Base-by-base conservation (phyloP, 164 flowering plant species). In the Tetracentron sinense region DNA sequence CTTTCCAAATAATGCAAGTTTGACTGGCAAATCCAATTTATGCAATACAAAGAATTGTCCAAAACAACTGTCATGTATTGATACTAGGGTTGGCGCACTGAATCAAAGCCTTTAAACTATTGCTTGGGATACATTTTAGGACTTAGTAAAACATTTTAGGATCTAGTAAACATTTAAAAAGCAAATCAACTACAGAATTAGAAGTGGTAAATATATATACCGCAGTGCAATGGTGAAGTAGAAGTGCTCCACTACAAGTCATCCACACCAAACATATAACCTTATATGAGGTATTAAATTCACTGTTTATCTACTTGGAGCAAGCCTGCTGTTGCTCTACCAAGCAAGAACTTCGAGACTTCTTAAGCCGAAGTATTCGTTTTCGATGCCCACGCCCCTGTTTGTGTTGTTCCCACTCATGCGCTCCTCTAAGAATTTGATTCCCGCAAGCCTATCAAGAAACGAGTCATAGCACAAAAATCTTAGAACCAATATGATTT, bases 361-460 rank as follows among this genome's bases (percentile, higher is more conserved):
- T 86, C 73, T 58, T 69, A 0, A 85, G 80, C 19, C 73, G 56
- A 12, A 74, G 67, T 6, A 83, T 64, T 42, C 96, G 79, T 71
- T 89, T 94, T 10, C 90, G 76, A 73, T 90, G 96, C 28, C 79
- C 67, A 19, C 88, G 85, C 2, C 98, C 98, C 66, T 77, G 83
- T 67, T 61, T 72, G 64, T 94, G 97, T 63, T 94, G 86, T 69
- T 94, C 93, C 96, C 93, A 90, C 54, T 94, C 97, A 55, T 90
- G 80, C 31, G 75, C 73, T 33, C 97, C 97, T 67, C 97, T 76
- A 54, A 93, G 89, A 28, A 83, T 75, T 64, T 69, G 80, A 73
- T 84, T 67, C 17, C 91, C 96, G 72, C 98, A 93, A 57, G 89
- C 92, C 96, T 93, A 61, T 10, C 46, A 60, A 56, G 3, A 65